Evolutionary conservation across 306 rosid species (phyloP), one percentile per base, ranked within the genome.

Genomic region (Prunus campanulata): DNA sequence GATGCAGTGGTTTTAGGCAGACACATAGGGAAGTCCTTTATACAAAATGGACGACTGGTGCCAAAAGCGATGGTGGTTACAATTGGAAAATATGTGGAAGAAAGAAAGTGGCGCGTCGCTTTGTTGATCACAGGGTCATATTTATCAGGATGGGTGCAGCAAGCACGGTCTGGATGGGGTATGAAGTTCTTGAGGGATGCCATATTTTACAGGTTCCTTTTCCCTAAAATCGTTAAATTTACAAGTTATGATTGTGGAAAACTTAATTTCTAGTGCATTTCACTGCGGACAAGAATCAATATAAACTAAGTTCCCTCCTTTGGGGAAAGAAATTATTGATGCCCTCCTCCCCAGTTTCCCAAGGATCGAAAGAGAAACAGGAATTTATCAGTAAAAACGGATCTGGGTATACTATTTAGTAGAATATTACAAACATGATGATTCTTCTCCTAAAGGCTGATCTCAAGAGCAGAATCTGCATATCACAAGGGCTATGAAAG

Each of bases 51-150:
- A 66, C 16, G 18, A 39, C 29, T 75, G 18, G 29, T 65, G 19
- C 44, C 70, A 19, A 32, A 50, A 51, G 52, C 20, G 14, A n/a
- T 70, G 16, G 35, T 12, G 2, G 13, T 16, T 64, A 74, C 76
- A 19, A 47, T 74, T 4, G 55, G 29, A 3, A 59, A 35, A 13
- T 81, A 76, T 48, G 70, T 63, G 14, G 48, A 71, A 59, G 81
- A 81, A 57, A 76, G 84, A 35, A 76, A 65, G 74, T 81, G 84
- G 84, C 61, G 81, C 0, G 84, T 47, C 0, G 42, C 74, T 7
- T 5, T 3, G 55, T 48, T 81, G 57, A 71, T 63, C 12, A 14
- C 8, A 2, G 56, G 78, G 15, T 47, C 84, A 8, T 81, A 42
- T 76, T 4, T 76, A 4, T 30, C 84, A 0, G 84, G 85, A 9